Conservation (phyloP, 495 filamentous ascomycete species). For the Neurospora sp. region DNA sequence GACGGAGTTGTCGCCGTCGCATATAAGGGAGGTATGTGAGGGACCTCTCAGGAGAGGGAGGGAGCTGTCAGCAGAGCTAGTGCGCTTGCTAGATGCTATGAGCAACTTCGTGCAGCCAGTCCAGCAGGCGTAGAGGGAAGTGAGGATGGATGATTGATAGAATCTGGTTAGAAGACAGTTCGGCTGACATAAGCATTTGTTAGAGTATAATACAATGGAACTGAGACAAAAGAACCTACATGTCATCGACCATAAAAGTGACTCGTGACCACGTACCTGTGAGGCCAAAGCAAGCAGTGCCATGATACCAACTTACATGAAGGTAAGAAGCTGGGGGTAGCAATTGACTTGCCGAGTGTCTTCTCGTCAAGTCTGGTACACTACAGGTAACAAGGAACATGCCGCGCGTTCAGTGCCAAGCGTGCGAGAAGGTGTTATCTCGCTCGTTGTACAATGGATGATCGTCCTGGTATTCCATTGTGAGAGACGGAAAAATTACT, state of each 20-base stretch:
- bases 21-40: neutral
- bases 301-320: too few species aligned
- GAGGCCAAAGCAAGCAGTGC: neutral
- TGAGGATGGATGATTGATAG: neutral
- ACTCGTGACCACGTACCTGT: neutral
- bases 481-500: constrained; percentile 7
- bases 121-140: neutral
- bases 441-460: neutral
- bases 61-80: neutral
- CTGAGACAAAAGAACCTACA: neutral
- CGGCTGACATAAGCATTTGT: neutral
- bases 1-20: neutral
- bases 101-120: neutral
- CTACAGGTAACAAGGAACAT: neutral
- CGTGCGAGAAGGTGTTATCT: neutral
- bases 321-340: neutral
- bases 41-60: neutral
- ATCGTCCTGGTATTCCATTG: neutral
- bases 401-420: neutral
- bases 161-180: neutral
- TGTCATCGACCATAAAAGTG: neutral
- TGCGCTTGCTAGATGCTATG: neutral
- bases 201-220: neutral
- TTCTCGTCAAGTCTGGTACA: neutral
- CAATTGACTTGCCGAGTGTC: neutral